Base-by-base conservation (phyloP, 208 protist species). In the Crithidia expoeki region DNA sequence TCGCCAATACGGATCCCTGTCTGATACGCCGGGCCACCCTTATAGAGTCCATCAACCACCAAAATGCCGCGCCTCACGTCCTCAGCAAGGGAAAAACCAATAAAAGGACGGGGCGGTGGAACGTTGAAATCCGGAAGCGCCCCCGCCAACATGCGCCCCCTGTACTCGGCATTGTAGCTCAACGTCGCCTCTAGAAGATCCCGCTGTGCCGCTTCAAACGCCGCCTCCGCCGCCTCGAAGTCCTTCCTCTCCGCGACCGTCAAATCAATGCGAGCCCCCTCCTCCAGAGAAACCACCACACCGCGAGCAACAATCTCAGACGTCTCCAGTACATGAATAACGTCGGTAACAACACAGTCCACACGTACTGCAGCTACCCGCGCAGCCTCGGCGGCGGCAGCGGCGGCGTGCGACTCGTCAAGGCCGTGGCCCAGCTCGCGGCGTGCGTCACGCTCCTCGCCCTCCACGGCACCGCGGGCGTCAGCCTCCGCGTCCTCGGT, bases 31-130 rank as follows among this genome's bases (percentile, higher is more conserved):
- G 84, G 80, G 16, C 80, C 78, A 17, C 74, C 68, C 68, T 59
- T 62, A 56, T 80, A 84, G 11, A 84, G 65, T 6, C 78, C 78
- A 17, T 77, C 74, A 25, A 89, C 78, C 4, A 75, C 53, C 36
- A 89, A 51, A 3, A 68, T 56, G 1, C 71, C 33, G 4, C 76
- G 57, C 16, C 42, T 32, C 36, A 74, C 72, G 23, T 73, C 71
- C 57, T 86, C 81, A 19, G 69, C 66, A 1, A 86, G 68, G 78
- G 85, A n/a, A 57, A 86, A 83, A 27, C 84, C 84, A 46, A 86
- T 78, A 64, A 89, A 89, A 0, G 78, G 77, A n/a, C 72, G 66
- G 76, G 5, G 65, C 61, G 17, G n/a, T n/a, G 42, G 50, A 40
- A 59, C 11, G 40, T 51, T 51, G 32, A 32, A 19, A 23, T 55